Conservation (phyloP, 331 rosid genomes). For the Malus hybrid region DNA sequence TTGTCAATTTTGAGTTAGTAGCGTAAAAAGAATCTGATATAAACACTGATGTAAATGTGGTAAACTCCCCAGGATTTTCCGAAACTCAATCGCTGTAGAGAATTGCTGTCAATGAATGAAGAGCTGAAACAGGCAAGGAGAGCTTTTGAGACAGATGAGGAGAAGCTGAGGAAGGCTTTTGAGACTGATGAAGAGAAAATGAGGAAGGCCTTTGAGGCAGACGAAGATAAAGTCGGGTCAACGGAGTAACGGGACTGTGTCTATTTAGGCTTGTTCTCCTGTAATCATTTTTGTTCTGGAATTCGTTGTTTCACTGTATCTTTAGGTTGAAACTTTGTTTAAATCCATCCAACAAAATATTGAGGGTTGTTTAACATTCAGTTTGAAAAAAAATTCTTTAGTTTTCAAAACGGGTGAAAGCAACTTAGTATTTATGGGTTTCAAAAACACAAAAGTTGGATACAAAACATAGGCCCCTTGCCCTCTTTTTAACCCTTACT, state of each 20-base stretch:
- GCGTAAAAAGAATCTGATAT: neutral
- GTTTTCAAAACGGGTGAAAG: no score
- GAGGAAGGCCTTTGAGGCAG: slow-evolving; percentile 62
- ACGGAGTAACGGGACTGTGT: neutral
- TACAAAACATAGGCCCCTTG: no score
- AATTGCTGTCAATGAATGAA: slow-evolving; percentile 83
- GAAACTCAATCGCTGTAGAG: slow-evolving; percentile 77
- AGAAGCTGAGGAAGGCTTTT: slow-evolving; percentile 37
- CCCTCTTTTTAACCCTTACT: no score
- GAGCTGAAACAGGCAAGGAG: slow-evolving; percentile 90
- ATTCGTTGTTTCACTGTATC: neutral
- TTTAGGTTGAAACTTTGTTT: no score
- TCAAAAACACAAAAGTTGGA: no score
- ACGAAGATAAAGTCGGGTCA: slow-evolving; percentile 9
- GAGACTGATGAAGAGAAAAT: slow-evolving; percentile 49
- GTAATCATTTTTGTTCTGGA: neutral
- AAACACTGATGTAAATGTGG: neutral
- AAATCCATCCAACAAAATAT: no score
- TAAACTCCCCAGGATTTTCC: slow-evolving; percentile 50
- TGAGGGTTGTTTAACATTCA: no score
- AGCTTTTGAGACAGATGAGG: slow-evolving; percentile 82
- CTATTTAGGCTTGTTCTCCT: neutral
- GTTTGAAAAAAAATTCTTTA: no score
- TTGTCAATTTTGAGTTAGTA: neutral
- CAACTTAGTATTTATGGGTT: no score